Evolutionary conservation across 352 stramenopile species (phyloP), one percentile per base, ranked within the genome.

Genomic region (Pythium oligandrum): DNA sequence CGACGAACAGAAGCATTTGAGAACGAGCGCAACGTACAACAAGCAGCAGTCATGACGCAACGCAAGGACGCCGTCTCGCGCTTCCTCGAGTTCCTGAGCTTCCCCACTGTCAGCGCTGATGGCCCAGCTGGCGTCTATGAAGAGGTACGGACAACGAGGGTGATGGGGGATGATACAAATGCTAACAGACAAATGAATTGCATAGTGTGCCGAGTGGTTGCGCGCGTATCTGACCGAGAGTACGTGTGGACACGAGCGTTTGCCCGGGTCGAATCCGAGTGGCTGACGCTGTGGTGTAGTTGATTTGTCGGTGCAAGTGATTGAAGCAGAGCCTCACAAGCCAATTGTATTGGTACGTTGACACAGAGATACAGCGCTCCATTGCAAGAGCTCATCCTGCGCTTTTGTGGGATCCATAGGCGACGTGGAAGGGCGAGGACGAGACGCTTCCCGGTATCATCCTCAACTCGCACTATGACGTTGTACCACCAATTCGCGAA

Each of bases 401-500:
- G 63, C 34, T 7, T 4, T 46, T 2, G 11, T 37, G 35, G 45
- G 7, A 35, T 49, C 10, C 17, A 40, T 48, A 86, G 75, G 70
- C 72, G 2, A 83, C 82, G 38, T 97, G 93, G 88, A 72, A 73
- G 50, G 95, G 94, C 30, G 64, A 81, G 31, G 69, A 98, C 57
- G 52, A 79, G 9, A 68, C 75, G 35, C 75, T 98, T 40, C 91
- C 93, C 1, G 68, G 81, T 0, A 71, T 98, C 36, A 60, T 98
- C 6, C 73, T 98, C 34, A 98, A 98, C 68, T 96, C 80, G 17
- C 95, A 98, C 66, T 98, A 98, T 68, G 95, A 98, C 66, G 94
- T 98, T 17, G 95, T 98, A 4, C 95, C 95, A 4, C 90, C 83
- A n/a, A 81, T 86, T 53, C 42, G 68, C 7, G 72, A 95, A 33